Conservation (phyloP, 805 yeast species). For the Teunomyces lycoperdinae region DNA sequence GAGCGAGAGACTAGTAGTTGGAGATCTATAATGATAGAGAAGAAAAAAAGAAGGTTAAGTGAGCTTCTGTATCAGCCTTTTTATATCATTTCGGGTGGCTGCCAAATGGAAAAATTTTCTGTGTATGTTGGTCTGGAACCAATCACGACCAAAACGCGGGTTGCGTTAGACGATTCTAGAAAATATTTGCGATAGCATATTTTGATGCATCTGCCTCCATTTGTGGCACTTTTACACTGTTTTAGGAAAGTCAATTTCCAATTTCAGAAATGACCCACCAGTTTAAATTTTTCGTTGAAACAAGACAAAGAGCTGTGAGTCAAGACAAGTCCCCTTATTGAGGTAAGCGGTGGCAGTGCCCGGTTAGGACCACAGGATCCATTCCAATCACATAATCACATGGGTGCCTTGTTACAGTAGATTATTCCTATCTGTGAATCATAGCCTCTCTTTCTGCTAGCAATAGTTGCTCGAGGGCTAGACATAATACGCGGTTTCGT, state of each 20-base stretch:
- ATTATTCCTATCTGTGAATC: too few relatives aligned
- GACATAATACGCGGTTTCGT: too few relatives aligned
- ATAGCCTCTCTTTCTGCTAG: too few relatives aligned
- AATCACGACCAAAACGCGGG: neutral
- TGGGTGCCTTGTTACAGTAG: too few relatives aligned
- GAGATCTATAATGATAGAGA: slow-evolving; percentile 1
- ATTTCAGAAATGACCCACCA: neutral
- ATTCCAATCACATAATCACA: too few relatives aligned
- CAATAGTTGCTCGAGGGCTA: too few relatives aligned
- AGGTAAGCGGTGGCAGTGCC: too few relatives aligned
- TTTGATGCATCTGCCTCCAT: neutral
- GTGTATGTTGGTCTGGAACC: neutral
- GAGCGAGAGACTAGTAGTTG: slow-evolving; percentile 11
- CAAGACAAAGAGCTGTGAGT: neutral
- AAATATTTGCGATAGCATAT: neutral
- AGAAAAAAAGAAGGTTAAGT: neutral
- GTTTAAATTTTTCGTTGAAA: neutral
- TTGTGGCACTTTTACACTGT: neutral
- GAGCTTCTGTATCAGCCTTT: neutral
- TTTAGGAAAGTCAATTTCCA: neutral
- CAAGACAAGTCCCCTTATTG: too few relatives aligned
- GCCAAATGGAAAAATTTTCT: slow-evolving; percentile 1
- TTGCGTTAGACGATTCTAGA: neutral
- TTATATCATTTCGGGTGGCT: neutral
- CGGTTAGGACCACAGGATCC: too few relatives aligned